Evolutionary conservation across 169 alveolate genomes (phyloP).

Genomic region (Hepatocystis sp.): DNA sequence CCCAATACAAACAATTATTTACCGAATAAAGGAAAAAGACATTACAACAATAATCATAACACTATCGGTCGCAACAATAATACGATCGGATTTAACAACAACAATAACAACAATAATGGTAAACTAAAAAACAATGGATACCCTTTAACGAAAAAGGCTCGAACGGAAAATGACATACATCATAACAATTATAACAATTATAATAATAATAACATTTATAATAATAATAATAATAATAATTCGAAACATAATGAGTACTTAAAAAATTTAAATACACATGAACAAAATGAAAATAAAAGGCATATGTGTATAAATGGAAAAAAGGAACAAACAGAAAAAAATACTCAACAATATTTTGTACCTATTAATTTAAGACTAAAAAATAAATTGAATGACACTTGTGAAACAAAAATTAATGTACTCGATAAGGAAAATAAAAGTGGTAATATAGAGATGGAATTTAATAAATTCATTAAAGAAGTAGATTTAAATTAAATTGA

Average conservation of each 20-base stretch:
- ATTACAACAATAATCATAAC: too few species aligned
- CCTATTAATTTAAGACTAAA: constrained; percentile 69
- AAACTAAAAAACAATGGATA: neutral
- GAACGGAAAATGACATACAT: constrained; percentile 8
- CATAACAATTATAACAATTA: too few species aligned
- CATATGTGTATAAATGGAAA: constrained; percentile 5
- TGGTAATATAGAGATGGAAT: constrained; percentile 25
- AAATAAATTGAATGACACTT: constrained; percentile 46
- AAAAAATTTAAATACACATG: constrained; percentile 8
- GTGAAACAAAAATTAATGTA: constrained; percentile 59
- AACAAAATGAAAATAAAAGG: neutral
- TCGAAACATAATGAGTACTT: neutral
- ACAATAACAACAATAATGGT: constrained; percentile 8
- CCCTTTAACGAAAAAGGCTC: constrained; percentile 10
- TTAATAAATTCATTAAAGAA: constrained; percentile 56
- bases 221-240: neutral
- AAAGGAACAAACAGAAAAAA: neutral
- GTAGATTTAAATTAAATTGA: constrained; percentile 34
- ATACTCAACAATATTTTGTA: constrained; percentile 29
- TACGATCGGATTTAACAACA: too few species aligned
- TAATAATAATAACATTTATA: too few species aligned
- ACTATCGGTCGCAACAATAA: too few species aligned
- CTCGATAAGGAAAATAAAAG: constrained; percentile 7
- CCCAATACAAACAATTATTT: constrained; percentile 3
- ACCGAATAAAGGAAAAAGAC: constrained; percentile 25